Base-by-base conservation (phyloP, 1,139 yeast species). In the Hanseniaspora uvarum region DNA sequence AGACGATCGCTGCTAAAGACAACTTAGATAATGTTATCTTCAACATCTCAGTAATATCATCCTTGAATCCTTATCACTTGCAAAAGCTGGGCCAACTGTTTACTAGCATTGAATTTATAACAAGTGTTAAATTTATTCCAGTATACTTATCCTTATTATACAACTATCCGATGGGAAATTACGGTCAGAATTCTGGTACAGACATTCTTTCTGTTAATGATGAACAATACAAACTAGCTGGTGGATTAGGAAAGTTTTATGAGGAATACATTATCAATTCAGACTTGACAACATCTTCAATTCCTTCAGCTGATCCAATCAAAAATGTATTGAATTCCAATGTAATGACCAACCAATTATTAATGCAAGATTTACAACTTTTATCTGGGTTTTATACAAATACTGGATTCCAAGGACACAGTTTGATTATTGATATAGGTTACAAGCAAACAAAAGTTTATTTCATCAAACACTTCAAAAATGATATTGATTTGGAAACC, bases 131-230 rank as follows among this genome's bases (percentile, higher is more conserved):
- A 14, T 43, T 50, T 21, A 34, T 50, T 30, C 53, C 53, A 5
- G 26, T 44, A 5, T 50, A 50, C 12, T 14, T 50, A 14, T 28
- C 48, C 7, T 44, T 50, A 31, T n/a, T 50, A 18, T 50, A 50
- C 44, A 50, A 50, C 19, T 50, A 36, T 21, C 53, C 53, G 7
- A 50, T 50, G 53, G 53, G 53, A 7, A 50, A 50, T 18, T 50
- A 50, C 14, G 46, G 46, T 21, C 39, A 43, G 36, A 44, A 8
- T 19, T 5, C 28, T 7, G 28, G 33, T 21, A 11, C 39, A 24
- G 41, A 40, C 34, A 19, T 14, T 4, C 43, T 30, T 14, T 34
- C 16, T 16, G 36, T 23, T 19, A 34, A 36, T 36, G 53, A 36
- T 36, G 41, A 43, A 1, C 12, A 44, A 18, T 43, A 43, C n/a